Evolutionary conservation across 306 rosid genomes (phyloP).

Genomic region (Hylodesmum podocarpum): DNA sequence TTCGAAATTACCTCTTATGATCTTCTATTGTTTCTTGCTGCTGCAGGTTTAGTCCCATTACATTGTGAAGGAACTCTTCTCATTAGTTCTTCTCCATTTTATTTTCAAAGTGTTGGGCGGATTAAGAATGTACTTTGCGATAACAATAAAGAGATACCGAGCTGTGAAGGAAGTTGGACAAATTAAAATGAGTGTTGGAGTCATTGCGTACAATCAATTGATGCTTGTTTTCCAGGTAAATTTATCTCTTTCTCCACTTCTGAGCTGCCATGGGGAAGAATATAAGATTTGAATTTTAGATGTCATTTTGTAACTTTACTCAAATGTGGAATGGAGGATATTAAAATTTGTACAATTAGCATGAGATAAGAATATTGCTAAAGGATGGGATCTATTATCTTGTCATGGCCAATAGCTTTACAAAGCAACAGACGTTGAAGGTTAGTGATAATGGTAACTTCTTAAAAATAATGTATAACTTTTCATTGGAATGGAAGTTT

Average conservation of each 20-base stretch:
- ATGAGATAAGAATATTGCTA: neutral
- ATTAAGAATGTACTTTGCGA: slow-evolving; percentile 81
- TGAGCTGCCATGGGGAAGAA: neutral
- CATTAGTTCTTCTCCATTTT: slow-evolving; percentile 20
- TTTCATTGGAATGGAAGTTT: neutral
- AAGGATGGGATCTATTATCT: neutral
- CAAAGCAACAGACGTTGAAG: neutral
- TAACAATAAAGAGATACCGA: slow-evolving; percentile 56
- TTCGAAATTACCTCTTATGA: slow-evolving; percentile 11
- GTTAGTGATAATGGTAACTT: neutral
- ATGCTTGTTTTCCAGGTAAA: slow-evolving; percentile 96
- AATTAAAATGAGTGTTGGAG: slow-evolving; percentile 89
- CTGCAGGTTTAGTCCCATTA: slow-evolving; percentile 43
- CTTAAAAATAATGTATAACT: neutral
- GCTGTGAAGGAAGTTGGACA: slow-evolving; percentile 68
- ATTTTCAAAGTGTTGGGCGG: slow-evolving; percentile 42
- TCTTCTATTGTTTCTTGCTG: slow-evolving; percentile 15
- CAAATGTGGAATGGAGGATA: neutral
- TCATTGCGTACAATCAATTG: slow-evolving; percentile 73
- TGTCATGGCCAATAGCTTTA: neutral
- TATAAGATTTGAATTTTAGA: neutral
- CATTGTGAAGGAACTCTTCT: slow-evolving; percentile 26
- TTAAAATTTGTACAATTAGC: neutral
- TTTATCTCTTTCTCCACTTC: neutral
- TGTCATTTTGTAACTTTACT: neutral